Conservation (phyloP, 2,329 filamentous ascomycete species). For the Aureobasidium sp. region DNA sequence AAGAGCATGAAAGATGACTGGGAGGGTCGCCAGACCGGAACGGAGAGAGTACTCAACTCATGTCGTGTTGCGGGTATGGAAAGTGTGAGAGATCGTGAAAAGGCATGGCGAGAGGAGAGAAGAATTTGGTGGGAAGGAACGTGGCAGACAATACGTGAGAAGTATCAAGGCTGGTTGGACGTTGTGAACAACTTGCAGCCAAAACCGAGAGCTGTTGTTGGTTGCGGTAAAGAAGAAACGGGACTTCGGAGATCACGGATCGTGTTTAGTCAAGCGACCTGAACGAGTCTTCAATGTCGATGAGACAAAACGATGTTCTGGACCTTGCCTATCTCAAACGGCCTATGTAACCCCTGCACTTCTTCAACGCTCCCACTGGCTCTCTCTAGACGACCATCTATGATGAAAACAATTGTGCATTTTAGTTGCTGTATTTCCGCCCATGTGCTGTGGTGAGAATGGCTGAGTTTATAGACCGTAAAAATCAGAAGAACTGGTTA, state of each 20-base stretch:
- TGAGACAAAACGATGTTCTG: too few species aligned
- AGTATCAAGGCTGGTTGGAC: background rate
- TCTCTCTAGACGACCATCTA: too few species aligned
- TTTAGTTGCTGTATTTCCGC: too few species aligned
- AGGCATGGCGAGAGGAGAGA: conserved; percentile 8
- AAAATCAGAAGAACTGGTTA: too few species aligned
- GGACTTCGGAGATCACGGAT: background rate
- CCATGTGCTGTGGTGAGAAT: too few species aligned
- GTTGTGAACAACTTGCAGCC: background rate
- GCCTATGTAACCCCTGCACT: too few species aligned
- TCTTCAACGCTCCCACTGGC: too few species aligned
- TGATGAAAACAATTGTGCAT: too few species aligned
- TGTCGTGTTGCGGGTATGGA: conserved; percentile 19
- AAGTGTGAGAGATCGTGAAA: conserved; percentile 1
- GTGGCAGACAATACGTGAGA: background rate
- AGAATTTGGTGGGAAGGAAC: conserved; percentile 11
- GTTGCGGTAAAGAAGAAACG: background rate
- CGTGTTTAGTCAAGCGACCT: background rate
- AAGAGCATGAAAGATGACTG: background rate
- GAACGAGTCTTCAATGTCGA: background rate
- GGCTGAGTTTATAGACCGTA: too few species aligned
- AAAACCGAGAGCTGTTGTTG: background rate
- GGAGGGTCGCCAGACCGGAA: background rate
- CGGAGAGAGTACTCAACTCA: conserved; percentile 5
- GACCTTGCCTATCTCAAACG: too few species aligned